Conservation (phyloP, 164 flowering plant species). For the Chloranthus sessilifolius region DNA sequence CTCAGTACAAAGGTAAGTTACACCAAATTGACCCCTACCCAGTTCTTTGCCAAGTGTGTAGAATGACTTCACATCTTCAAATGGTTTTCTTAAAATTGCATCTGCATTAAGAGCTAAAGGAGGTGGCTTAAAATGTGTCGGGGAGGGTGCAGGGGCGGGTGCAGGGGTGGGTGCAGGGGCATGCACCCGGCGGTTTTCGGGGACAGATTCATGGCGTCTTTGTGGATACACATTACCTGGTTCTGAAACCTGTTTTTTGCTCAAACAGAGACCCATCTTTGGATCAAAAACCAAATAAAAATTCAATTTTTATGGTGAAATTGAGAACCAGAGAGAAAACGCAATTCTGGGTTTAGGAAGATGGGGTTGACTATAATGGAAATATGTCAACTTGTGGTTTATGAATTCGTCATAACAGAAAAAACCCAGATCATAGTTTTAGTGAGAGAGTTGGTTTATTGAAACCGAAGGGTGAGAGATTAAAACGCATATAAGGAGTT, state of each 20-base stretch:
- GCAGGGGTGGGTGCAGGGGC: not conserved
- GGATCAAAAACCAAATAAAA: too few relatives aligned
- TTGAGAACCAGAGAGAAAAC: too few relatives aligned
- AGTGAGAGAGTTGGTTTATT: too few relatives aligned
- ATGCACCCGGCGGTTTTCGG: not conserved
- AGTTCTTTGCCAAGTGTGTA: conserved; percentile 66
- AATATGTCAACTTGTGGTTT: too few relatives aligned
- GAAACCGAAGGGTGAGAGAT: too few relatives aligned
- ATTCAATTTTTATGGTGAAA: too few relatives aligned
- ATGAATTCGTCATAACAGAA: too few relatives aligned
- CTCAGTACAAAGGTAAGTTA: conserved; percentile 71
- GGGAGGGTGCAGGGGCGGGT: not conserved
- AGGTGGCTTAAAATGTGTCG: not conserved
- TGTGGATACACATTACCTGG: not conserved
- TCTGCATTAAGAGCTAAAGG: not conserved
- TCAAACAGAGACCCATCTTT: not conserved
- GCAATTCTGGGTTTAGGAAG: too few relatives aligned
- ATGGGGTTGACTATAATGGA: not conserved
- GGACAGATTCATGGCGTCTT: not conserved
- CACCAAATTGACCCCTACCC: conserved; percentile 92
- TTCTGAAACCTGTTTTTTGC: not conserved
- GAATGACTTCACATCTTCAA: conserved; percentile 4
- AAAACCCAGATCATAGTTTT: too few relatives aligned
- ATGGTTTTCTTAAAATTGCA: conserved; percentile 3
- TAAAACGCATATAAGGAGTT: too few relatives aligned